Evolutionary conservation across 495 filamentous ascomycete species (phyloP).

Genomic region (Pyrenopolyporus hunteri): DNA sequence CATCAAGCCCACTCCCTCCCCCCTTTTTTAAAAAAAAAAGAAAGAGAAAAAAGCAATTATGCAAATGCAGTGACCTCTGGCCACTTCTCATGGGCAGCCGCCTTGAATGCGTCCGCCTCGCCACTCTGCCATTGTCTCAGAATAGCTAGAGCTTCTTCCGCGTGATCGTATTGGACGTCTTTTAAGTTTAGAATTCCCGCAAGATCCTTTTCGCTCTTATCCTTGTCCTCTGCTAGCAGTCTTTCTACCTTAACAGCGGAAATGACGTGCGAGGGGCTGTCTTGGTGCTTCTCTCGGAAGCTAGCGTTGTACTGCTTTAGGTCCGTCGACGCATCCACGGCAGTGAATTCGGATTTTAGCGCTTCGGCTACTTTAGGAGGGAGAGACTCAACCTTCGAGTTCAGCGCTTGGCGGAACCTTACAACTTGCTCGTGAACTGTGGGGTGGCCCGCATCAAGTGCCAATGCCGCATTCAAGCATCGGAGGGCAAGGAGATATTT

Average conservation of each 20-base stretch:
- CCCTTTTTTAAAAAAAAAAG: no score
- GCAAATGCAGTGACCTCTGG: conserved; percentile 69
- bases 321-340: conserved; percentile 62
- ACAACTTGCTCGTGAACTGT: conserved; percentile 76
- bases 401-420: conserved; percentile 70
- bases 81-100: conserved; percentile 73
- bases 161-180: conserved; percentile 64
- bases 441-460: conserved; percentile 73
- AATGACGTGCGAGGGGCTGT: conserved; percentile 67
- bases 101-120: conserved; percentile 62
- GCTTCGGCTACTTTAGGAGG: conserved; percentile 67
- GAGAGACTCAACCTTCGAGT: conserved; percentile 58
- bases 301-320: conserved; percentile 71
- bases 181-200: conserved; percentile 60
- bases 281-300: conserved; percentile 66
- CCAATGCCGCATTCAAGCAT: conserved; percentile 75
- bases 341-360: conserved; percentile 68
- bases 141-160: conserved; percentile 62
- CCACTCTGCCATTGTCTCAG: conserved; percentile 65
- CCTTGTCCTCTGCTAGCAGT: conserved; percentile 62
- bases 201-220: conserved; percentile 66
- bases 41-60: not conserved
- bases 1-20: not conserved
- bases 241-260: conserved; percentile 66
- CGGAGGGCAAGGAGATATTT: conserved; percentile 85